Conservation (phyloP, 345 rosid genomes). For the Bretschneidera sinensis region DNA sequence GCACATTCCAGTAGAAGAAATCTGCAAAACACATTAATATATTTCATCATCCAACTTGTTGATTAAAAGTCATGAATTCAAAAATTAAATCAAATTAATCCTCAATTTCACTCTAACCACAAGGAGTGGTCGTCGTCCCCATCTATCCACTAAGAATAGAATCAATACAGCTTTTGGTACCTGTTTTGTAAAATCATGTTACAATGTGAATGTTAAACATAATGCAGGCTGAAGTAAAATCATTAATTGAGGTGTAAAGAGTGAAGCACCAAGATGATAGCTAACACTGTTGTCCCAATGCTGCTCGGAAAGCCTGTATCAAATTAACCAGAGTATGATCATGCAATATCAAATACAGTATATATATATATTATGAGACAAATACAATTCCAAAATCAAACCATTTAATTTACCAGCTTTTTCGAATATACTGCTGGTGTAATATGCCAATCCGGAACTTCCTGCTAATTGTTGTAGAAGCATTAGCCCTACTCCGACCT, state of each 20-base stretch:
- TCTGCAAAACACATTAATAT: constrained; percentile 27
- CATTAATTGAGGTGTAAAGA: not conserved
- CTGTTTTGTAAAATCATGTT: no score
- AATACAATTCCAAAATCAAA: no score
- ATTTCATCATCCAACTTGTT: not conserved
- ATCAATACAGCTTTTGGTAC: constrained; percentile 26
- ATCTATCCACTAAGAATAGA: constrained; percentile 40
- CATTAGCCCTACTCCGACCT: constrained; percentile 45
- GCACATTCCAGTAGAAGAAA: constrained; percentile 45
- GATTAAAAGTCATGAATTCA: not conserved
- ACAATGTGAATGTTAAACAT: not conserved
- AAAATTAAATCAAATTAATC: not conserved
- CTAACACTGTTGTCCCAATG: constrained; percentile 35
- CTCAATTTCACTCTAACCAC: constrained; percentile 25
- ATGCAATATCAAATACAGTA: not conserved
- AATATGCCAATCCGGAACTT: constrained; percentile 23
- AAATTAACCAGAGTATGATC: no score
- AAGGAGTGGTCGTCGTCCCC: constrained; percentile 50
- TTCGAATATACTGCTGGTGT: constrained; percentile 35
- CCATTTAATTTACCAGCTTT: constrained; percentile 24
- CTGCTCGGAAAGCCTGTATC: constrained; percentile 26
- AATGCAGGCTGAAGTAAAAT: not conserved
- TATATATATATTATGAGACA: not conserved
- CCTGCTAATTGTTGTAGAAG: constrained; percentile 33
- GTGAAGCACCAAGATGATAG: constrained; percentile 33